phyloP scores from a whole-genome alignment of 768 basidiomycete genomes.

The Termitomyces sp. region DNA sequence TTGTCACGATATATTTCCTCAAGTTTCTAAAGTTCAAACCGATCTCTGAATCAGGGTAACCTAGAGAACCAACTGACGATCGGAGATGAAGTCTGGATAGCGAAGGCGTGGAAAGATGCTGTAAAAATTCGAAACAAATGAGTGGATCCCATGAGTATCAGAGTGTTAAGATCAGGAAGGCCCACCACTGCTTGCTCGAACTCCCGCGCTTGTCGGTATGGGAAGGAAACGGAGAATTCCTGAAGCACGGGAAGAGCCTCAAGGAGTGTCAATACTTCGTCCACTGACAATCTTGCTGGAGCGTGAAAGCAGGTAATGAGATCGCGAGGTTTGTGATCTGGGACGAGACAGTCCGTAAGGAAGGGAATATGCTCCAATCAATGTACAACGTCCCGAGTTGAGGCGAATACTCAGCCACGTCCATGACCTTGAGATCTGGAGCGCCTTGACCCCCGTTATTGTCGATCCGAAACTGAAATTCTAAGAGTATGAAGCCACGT shows the following conservation, averaged over 20 bases:
- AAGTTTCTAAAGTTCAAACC: slow-evolving; percentile 17
- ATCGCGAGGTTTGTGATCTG: slow-evolving; percentile 32
- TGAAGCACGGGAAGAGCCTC: slow-evolving; percentile 36
- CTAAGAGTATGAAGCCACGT: slow-evolving; percentile 31
- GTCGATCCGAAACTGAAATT: slow-evolving; percentile 26
- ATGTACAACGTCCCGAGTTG: slow-evolving; percentile 29
- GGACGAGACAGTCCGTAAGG: slow-evolving; percentile 26
- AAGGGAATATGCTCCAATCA: slow-evolving; percentile 30
- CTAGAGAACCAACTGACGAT: slow-evolving; percentile 28
- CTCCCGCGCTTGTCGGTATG: slow-evolving; percentile 22
- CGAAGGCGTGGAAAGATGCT: slow-evolving; percentile 26
- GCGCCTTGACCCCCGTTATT: slow-evolving; percentile 12
- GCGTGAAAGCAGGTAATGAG: slow-evolving; percentile 19
- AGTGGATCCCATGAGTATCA: slow-evolving; percentile 26
- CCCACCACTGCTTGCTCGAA: slow-evolving; percentile 20
- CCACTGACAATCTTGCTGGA: slow-evolving; percentile 20
- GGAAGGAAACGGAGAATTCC: slow-evolving; percentile 35
- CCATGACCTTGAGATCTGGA: slow-evolving; percentile 23
- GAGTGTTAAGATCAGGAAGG: slow-evolving; percentile 20
- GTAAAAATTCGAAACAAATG: slow-evolving; percentile 27
- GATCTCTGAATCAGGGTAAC: slow-evolving; percentile 28
- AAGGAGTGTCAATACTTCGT: slow-evolving; percentile 28
- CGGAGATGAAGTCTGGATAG: slow-evolving; percentile 38
- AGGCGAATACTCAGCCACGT: slow-evolving; percentile 29
- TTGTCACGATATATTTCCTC: slow-evolving; percentile 16